Evolutionary conservation across 1,284 basidiomycete genomes (phyloP).

Genomic region (Cryptococcus deneoformans): DNA sequence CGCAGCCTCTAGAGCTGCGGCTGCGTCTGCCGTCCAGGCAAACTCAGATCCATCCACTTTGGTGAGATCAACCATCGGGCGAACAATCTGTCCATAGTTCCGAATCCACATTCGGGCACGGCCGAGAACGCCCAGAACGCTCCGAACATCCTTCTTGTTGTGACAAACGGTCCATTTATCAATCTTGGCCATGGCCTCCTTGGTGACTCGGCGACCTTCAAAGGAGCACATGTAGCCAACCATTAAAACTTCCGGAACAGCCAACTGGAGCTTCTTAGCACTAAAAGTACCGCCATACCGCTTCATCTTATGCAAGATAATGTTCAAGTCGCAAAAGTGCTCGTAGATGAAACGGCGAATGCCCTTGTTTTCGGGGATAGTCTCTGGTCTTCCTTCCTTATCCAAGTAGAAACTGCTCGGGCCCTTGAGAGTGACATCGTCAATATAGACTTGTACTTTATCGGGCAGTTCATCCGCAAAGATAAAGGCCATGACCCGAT

Average conservation of each 20-base stretch:
- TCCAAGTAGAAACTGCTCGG: neutral
- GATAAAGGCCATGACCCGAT: slow-evolving; percentile 8
- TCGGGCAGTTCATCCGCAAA: slow-evolving; percentile 4
- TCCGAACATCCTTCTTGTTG: too few relatives aligned
- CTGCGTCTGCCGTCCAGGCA: neutral
- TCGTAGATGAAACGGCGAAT: slow-evolving; percentile 7
- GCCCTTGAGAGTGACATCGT: slow-evolving; percentile 5
- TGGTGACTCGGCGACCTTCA: too few relatives aligned
- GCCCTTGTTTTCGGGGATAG: neutral
- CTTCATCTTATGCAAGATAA: slow-evolving; percentile 12
- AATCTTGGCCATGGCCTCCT: too few relatives aligned
- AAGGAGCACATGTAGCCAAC: too few relatives aligned
- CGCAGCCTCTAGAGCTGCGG: neutral
- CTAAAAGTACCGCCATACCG: slow-evolving; percentile 9
- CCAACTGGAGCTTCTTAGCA: neutral
- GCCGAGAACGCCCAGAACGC: too few relatives aligned
- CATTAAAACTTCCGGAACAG: too few relatives aligned
- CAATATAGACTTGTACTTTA: slow-evolving; percentile 4
- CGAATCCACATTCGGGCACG: slow-evolving; percentile 5
- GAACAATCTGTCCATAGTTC: slow-evolving; percentile 3
- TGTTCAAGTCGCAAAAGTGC: slow-evolving; percentile 4
- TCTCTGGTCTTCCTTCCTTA: neutral
- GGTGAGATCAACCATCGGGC: slow-evolving; percentile 1
- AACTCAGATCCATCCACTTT: neutral
- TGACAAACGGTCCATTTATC: too few relatives aligned